Conservation (phyloP, 768 basidiomycete species). For the Lentinula edodes region DNA sequence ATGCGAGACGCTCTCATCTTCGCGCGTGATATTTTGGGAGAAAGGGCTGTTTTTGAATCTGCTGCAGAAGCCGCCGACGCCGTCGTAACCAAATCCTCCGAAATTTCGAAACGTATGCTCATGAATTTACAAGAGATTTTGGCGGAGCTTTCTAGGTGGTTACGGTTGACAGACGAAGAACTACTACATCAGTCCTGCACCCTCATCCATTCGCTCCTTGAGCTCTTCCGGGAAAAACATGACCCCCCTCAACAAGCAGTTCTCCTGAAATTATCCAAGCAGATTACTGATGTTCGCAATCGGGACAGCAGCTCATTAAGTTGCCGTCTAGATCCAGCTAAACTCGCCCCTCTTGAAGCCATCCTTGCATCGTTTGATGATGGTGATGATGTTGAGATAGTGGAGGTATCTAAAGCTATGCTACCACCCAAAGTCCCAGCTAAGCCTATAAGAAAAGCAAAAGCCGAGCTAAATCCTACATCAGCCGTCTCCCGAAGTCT, state of each 20-base stretch:
- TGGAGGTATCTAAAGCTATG: constrained; percentile 28
- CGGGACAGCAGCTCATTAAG: constrained; percentile 35
- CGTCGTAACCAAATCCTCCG: constrained; percentile 16
- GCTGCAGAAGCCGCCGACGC: constrained; percentile 28
- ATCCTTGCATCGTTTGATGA: constrained; percentile 59
- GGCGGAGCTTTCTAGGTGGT: constrained; percentile 76
- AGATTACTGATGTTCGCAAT: constrained; percentile 54
- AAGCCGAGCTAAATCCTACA: background rate
- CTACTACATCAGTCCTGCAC: constrained; percentile 85
- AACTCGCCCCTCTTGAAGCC: constrained; percentile 62
- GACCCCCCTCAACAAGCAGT: constrained; percentile 50
- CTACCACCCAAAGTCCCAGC: background rate
- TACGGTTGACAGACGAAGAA: constrained; percentile 90
- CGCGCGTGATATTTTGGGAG: constrained; percentile 77
- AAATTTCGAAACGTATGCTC: constrained; percentile 71
- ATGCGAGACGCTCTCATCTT: constrained; percentile 98
- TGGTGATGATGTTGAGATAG: constrained; percentile 52
- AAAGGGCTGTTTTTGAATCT: constrained; percentile 74
- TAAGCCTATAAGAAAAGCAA: background rate
- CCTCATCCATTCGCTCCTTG: constrained; percentile 73
- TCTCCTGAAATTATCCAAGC: constrained; percentile 62
- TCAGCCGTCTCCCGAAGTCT: background rate
- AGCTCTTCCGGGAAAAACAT: constrained; percentile 62
- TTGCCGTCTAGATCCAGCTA: constrained; percentile 50
- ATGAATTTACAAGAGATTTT: constrained; percentile 73